A percentile compares a stretch with the other conserved stretches of the same genome.
phyloP scores from a whole-genome alignment of 768 basidiomycete genomes.

The Candolleomyces eurysporus region DNA sequence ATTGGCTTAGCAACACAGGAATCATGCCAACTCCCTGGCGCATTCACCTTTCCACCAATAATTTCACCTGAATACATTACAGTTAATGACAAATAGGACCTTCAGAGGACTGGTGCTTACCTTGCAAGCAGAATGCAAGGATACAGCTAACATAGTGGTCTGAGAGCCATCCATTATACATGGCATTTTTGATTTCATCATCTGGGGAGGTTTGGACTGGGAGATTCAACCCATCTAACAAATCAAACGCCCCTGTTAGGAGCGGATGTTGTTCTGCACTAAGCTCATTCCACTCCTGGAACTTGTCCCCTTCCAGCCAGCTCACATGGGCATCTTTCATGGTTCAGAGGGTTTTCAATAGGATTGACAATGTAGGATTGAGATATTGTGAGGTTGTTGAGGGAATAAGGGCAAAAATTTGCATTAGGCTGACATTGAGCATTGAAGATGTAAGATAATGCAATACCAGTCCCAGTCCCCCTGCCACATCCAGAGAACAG shows the following conservation, averaged over 20 bases:
- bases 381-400: slow-evolving; percentile 34
- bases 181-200: slow-evolving; percentile 42
- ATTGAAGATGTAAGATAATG: slow-evolving; percentile 22
- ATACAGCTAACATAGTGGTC: slow-evolving; percentile 40
- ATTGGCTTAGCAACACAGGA: slow-evolving; percentile 37
- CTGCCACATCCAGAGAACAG: too few species aligned
- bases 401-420: slow-evolving; percentile 43
- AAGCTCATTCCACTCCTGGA: slow-evolving; percentile 21
- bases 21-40: slow-evolving; percentile 51
- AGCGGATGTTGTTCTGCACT: slow-evolving; percentile 24
- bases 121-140: slow-evolving; percentile 32
- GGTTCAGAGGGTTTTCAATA: slow-evolving; percentile 23
- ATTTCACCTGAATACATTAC: slow-evolving; percentile 35
- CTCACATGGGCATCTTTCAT: slow-evolving; percentile 27
- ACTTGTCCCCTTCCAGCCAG: slow-evolving; percentile 26
- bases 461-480: too few species aligned
- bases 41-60: slow-evolving; percentile 34
- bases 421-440: slow-evolving; percentile 31
- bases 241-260: slow-evolving; percentile 37
- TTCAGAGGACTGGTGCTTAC: too few species aligned
- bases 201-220: slow-evolving; percentile 34
- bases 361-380: slow-evolving; percentile 27
- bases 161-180: slow-evolving; percentile 43
- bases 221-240: slow-evolving; percentile 42
- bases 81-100: too few species aligned